Evolutionary conservation across 441 rosid genomes (phyloP).

Genomic region (Arabidopsis hybrid): DNA sequence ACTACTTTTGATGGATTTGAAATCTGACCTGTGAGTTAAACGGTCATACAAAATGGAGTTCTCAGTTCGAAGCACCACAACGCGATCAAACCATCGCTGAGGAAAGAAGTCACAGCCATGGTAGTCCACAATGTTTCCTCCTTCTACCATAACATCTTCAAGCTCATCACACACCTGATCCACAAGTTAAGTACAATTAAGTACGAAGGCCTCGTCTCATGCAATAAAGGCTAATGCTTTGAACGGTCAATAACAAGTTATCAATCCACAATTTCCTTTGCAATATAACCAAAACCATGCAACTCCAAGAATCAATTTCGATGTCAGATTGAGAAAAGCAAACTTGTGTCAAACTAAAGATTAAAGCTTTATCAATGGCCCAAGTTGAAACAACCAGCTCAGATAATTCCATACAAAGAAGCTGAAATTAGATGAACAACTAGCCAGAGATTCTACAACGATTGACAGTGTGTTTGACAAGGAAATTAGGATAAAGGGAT

Average conservation of each 20-base stretch:
- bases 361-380: neutral
- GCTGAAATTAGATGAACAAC: neutral
- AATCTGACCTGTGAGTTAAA: slow-evolving; percentile 69
- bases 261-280: neutral
- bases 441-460: too few species aligned
- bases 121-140: slow-evolving; percentile 90
- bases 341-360: neutral
- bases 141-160: slow-evolving; percentile 83
- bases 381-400: neutral
- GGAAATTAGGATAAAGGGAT: neutral
- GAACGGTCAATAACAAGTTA: neutral
- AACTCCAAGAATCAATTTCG: neutral
- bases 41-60: slow-evolving; percentile 81
- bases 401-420: neutral
- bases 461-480: too few species aligned
- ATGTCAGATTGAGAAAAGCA: neutral
- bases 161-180: slow-evolving; percentile 90
- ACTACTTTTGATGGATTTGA: slow-evolving; percentile 17
- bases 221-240: neutral
- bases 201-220: neutral
- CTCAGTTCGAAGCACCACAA: slow-evolving; percentile 86
- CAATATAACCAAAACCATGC: neutral
- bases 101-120: slow-evolving; percentile 98
- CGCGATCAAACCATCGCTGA: slow-evolving; percentile 83
- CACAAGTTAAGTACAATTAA: slow-evolving; percentile 20